phyloP scores from a whole-genome alignment of 2,329 filamentous ascomycete species.

The Fusarium sterilihyphosum region DNA sequence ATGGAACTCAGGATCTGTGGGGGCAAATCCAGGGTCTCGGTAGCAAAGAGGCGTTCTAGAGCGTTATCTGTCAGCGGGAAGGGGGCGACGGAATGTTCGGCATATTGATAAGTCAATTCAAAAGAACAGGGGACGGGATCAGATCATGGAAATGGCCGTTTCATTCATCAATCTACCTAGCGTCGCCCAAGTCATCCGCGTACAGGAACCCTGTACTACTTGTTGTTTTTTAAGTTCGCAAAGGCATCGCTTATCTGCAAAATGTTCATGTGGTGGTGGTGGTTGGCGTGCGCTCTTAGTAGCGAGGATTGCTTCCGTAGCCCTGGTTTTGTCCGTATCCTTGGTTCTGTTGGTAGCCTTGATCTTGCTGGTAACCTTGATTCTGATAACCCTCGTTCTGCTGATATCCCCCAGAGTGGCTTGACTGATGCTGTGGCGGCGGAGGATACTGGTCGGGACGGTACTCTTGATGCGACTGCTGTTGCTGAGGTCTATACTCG shows the following conservation, averaged over 20 bases:
- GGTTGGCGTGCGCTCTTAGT: not conserved
- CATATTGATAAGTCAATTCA: not conserved
- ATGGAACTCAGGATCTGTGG: not conserved
- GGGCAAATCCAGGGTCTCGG: not conserved
- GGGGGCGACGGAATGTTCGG: not conserved
- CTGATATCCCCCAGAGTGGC: conserved; percentile 35
- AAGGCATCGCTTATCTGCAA: not conserved
- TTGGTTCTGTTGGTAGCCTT: not conserved
- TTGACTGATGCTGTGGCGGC: conserved; percentile 11
- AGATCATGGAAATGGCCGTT: not conserved
- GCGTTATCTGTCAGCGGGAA: not conserved
- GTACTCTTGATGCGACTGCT: conserved; percentile 31
- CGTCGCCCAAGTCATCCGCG: not conserved
- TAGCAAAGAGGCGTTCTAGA: not conserved
- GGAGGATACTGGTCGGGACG: conserved; percentile 37
- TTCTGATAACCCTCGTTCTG: conserved; percentile 28
- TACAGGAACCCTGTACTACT: not conserved
- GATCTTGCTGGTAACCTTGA: conserved; percentile 15
- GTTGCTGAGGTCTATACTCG: conserved; percentile 28
- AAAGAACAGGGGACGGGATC: not conserved
- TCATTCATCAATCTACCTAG: conserved; percentile 4
- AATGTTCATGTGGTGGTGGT: not conserved
- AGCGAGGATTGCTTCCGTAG: not conserved
- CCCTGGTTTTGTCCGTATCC: conserved; percentile 3
- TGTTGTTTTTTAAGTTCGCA: not conserved